These are phyloP conservation scores for Marchantia polymorpha DNA, from an alignment of 225 moss, liverwort and hornwort species.

Conservation along the genomic window DNA sequence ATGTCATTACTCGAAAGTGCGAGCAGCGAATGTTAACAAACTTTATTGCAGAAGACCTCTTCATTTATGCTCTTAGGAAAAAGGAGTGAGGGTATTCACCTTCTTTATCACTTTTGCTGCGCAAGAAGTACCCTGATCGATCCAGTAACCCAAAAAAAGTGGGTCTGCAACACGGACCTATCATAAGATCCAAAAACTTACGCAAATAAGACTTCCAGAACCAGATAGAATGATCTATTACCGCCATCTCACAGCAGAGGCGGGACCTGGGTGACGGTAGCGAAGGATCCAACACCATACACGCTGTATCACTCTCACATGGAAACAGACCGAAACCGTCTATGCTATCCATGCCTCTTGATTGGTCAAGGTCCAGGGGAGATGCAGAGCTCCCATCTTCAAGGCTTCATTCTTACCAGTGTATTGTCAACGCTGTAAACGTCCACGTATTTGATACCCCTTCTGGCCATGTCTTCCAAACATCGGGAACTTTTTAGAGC, in stretches of 20 bases:
- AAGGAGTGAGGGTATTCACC: slow-evolving; percentile 21
- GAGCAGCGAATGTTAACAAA: too few species aligned
- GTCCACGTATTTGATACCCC: slow-evolving; percentile 49
- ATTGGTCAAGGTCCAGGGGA: not conserved
- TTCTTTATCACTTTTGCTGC: slow-evolving; percentile 55
- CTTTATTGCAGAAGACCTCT: too few species aligned
- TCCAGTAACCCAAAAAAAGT: slow-evolving; percentile 47
- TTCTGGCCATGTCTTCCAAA: slow-evolving; percentile 43
- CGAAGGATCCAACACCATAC: not conserved
- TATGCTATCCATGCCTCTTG: not conserved
- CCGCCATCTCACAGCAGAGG: not conserved
- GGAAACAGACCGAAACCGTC: not conserved
- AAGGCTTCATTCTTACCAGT: slow-evolving; percentile 30
- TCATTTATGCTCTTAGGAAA: too few species aligned
- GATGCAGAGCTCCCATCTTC: not conserved
- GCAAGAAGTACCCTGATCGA: slow-evolving; percentile 45
- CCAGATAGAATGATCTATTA: not conserved
- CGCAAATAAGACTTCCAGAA: not conserved
- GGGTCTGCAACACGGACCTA: slow-evolving; percentile 58
- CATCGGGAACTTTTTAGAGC: slow-evolving; percentile 44
- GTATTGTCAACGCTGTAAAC: slow-evolving; percentile 52
- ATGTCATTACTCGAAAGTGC: too few species aligned
- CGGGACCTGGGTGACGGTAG: not conserved
- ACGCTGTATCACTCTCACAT: not conserved
- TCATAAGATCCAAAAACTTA: not conserved